Conservation (phyloP, 352 stramenopile species). For the Pythium dissotocum region DNA sequence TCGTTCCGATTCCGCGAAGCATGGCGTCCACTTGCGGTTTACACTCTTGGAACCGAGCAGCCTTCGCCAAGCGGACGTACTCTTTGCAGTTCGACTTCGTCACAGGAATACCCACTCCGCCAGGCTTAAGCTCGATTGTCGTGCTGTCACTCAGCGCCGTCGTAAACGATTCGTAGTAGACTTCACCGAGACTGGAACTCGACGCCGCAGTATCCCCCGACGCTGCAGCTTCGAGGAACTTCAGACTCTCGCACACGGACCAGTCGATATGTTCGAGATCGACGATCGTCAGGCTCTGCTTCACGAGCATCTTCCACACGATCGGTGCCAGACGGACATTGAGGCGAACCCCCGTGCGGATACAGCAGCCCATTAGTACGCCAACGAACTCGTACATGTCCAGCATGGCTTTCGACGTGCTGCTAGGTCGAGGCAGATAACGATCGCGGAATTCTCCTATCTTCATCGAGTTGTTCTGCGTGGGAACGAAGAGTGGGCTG, state of each 20-base stretch:
- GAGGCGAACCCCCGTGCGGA: conserved; percentile 73
- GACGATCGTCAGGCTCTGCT: conserved; percentile 56
- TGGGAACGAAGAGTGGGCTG: conserved; percentile 68
- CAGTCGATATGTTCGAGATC: conserved; percentile 68
- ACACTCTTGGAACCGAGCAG: conserved; percentile 68
- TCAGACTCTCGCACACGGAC: conserved; percentile 37
- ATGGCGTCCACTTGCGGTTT: conserved; percentile 78
- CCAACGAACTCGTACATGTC: conserved; percentile 81
- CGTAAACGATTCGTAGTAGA: conserved; percentile 72
- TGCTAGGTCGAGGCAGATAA: conserved; percentile 60
- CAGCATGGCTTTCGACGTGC: conserved; percentile 52
- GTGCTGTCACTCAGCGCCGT: conserved; percentile 70
- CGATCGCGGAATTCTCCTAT: conserved; percentile 72
- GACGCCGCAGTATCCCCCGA: conserved; percentile 2
- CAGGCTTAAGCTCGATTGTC: conserved; percentile 57
- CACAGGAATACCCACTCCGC: conserved; percentile 45
- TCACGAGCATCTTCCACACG: conserved; percentile 81
- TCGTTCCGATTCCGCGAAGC: conserved; percentile 62
- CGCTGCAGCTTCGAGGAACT: conserved; percentile 28
- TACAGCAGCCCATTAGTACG: conserved; percentile 73
- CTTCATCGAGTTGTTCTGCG: conserved; percentile 71
- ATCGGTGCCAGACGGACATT: conserved; percentile 72
- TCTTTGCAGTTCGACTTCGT: conserved; percentile 76
- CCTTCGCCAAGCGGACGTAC: conserved; percentile 64
- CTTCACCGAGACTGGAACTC: conserved; percentile 27